Evolutionary conservation across 768 basidiomycete genomes (phyloP), one percentile per base, ranked within the genome.

Genomic region (Nidularia sp.): DNA sequence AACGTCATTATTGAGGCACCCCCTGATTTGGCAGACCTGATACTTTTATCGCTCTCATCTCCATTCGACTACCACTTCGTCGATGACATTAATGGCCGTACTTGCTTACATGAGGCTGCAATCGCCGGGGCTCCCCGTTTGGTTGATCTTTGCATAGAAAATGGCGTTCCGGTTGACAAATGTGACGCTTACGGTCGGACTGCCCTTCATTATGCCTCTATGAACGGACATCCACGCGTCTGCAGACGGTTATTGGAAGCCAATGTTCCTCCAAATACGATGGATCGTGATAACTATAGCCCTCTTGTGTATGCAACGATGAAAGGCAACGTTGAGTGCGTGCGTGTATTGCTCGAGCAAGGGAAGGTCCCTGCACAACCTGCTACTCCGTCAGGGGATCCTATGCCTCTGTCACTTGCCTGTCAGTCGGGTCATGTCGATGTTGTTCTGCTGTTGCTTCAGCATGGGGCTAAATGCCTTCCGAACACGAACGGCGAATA

Each of bases 401-500:
- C 93, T 46, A 87, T 84, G 54, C 95, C 95, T 0, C 74, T 99
- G 13, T 90, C 93, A 1, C 79, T 99, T 33, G 95, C 97, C 1
- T 90, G 92, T 59, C 90, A 93, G 62, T 81, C 85, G 44, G 97
- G 97, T 2, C 89, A 96, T 65, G 76, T 88, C 29, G 84, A 90
- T 35, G 88, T 97, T 34, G 91, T 88, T 5, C 67, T 83, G 1
- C 68, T 98, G 6, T 73, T 99, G 2, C 75, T 98, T 10, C 71
- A 84, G 57, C 78, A 85, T 50, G 92, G 90, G 10, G 93, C 91
- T 3, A 77, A 78, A 46, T 87, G 88, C 55, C 57, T 90, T 13
- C 82, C 95, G 1, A 97, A 98, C 62, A 91, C 84, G 51, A 97
- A 93, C 55, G 97, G 97, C n/a, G 89, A 97, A 66, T 98, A 90